Percentiles rank a stretch among this genome's conserved stretches.
phyloP scores from a whole-genome alignment of 495 filamentous ascomycete genomes.

The Penicillium mononematosum region DNA sequence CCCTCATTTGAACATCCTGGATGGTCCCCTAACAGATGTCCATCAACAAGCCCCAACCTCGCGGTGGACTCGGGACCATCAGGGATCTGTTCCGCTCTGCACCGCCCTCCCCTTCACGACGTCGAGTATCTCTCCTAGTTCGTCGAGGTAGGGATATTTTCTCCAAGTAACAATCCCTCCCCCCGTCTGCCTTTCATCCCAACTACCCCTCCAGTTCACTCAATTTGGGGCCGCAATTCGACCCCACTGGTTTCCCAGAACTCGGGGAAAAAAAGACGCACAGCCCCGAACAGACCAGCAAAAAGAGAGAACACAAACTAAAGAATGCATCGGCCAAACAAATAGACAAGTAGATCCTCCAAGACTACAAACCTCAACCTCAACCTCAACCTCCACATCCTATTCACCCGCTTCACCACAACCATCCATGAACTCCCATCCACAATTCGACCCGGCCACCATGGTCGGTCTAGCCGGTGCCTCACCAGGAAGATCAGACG shows the following conservation, averaged over 20 bases:
- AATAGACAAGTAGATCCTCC: slow-evolving; percentile 14
- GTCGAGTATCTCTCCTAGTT: slow-evolving; percentile 36
- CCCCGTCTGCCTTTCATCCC: slow-evolving; percentile 6
- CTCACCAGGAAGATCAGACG: slow-evolving; percentile 37
- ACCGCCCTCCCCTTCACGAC: slow-evolving; percentile 34
- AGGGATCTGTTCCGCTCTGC: slow-evolving; percentile 40
- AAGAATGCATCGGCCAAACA: not conserved
- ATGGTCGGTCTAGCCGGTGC: slow-evolving; percentile 40
- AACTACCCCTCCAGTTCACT: slow-evolving; percentile 5
- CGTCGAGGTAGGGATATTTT: slow-evolving; percentile 44
- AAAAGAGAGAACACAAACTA: slow-evolving; percentile 7
- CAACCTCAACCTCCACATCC: slow-evolving; percentile 5
- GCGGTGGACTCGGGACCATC: slow-evolving; percentile 39
- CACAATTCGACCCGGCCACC: slow-evolving; percentile 41
- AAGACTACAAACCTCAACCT: not conserved
- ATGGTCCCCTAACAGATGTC: slow-evolving; percentile 43
- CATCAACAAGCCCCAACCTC: slow-evolving; percentile 38
- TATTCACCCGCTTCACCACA: slow-evolving; percentile 15
- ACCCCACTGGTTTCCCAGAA: slow-evolving; percentile 10
- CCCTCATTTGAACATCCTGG: slow-evolving; percentile 12
- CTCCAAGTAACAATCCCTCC: slow-evolving; percentile 39
- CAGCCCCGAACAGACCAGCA: not conserved
- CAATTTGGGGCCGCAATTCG: slow-evolving; percentile 5
- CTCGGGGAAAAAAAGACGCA: slow-evolving; percentile 7
- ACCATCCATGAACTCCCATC: slow-evolving; percentile 34